Evolutionary conservation across 2,329 filamentous ascomycete genomes (phyloP).

Genomic region (Cladosporium velox): DNA sequence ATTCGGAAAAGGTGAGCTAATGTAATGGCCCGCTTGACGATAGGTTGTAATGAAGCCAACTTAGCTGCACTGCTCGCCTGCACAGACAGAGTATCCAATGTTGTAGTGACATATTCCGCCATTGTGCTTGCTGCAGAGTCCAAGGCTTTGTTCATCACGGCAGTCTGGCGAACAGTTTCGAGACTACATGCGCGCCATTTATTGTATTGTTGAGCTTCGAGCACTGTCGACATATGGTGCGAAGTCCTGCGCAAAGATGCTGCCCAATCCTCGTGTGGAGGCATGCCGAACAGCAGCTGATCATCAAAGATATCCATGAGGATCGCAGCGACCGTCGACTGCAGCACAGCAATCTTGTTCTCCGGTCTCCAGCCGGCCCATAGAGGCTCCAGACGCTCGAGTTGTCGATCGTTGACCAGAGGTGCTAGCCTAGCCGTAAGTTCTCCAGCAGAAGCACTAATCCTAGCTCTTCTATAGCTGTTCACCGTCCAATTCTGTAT

Average conservation of each 20-base stretch:
- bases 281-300: constrained; percentile 63
- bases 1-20: constrained; percentile 36
- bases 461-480: constrained; percentile 65
- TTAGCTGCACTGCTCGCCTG: constrained; percentile 27
- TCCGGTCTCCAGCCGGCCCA: constrained; percentile 57
- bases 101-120: constrained; percentile 31
- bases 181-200: constrained; percentile 69
- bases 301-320: constrained; percentile 64
- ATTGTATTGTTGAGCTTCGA: constrained; percentile 55
- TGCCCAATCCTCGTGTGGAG: constrained; percentile 46
- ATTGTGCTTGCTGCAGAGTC: constrained; percentile 27
- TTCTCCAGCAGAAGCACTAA: constrained; percentile 38
- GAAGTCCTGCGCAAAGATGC: constrained; percentile 28
- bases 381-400: constrained; percentile 36
- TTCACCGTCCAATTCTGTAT: constrained; percentile 74
- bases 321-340: constrained; percentile 61
- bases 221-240: constrained; percentile 27
- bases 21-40: constrained; percentile 33
- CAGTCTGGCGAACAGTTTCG: constrained; percentile 58
- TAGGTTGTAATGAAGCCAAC: constrained; percentile 29
- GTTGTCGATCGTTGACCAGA: constrained; percentile 28
- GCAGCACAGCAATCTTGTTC: constrained; percentile 63
- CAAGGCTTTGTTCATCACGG: constrained; percentile 22
- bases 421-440: constrained; percentile 22
- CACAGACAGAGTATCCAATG: constrained; percentile 32